These are phyloP conservation scores for Calocybe cyanea DNA, from an alignment of 768 basidiomycete genomes.

Conservation along the genomic window DNA sequence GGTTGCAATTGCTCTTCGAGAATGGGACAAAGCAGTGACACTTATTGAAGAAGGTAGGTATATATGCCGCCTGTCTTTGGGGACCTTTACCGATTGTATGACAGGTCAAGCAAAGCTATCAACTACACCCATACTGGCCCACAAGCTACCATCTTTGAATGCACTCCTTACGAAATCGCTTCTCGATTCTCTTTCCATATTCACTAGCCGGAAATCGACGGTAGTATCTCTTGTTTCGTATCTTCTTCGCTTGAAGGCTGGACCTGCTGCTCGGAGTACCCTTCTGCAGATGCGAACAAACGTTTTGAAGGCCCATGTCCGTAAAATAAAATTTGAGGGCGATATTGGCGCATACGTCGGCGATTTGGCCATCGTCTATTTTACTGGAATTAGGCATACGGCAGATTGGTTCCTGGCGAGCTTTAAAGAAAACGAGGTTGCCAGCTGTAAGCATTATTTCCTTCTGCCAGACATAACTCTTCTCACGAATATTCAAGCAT, in stretches of 20 bases:
- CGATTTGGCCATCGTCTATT: constrained; percentile 84
- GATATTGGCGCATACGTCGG: constrained; percentile 82
- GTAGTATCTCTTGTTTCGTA: constrained; percentile 70
- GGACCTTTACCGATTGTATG: neutral
- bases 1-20: constrained; percentile 83
- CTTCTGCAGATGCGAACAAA: constrained; percentile 78
- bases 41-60: constrained; percentile 79
- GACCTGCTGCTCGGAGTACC: constrained; percentile 73
- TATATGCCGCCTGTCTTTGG: neutral
- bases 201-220: constrained; percentile 72
- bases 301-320: constrained; percentile 71
- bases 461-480: neutral
- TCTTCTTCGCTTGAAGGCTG: constrained; percentile 71
- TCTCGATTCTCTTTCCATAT: constrained; percentile 67
- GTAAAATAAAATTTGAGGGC: constrained; percentile 88
- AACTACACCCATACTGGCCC: constrained; percentile 46
- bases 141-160: constrained; percentile 65
- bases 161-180: constrained; percentile 66
- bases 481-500: constrained; percentile 52
- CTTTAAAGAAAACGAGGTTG: constrained; percentile 93
- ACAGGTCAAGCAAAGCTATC: constrained; percentile 61
- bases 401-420: constrained; percentile 97
- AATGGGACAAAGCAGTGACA: constrained; percentile 85
- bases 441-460: constrained; percentile 66
- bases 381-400: constrained; percentile 94